Evolutionary conservation across 768 basidiomycete species (phyloP).

Genomic region (Boletus tylopilopsis): DNA sequence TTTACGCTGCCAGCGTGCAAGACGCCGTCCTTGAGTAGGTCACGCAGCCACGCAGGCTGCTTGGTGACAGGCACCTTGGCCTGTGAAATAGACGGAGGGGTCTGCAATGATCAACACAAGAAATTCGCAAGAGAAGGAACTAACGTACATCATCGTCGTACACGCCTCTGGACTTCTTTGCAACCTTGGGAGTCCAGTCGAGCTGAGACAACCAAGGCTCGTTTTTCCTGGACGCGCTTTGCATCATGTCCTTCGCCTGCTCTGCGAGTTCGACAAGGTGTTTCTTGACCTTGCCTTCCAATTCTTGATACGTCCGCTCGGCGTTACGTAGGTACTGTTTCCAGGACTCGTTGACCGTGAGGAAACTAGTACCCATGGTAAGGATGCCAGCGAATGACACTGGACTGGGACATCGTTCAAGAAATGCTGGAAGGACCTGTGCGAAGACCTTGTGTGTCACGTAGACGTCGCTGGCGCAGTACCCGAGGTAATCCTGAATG

Average conservation of each 20-base stretch:
- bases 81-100: neutral
- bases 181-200: slow-evolving; percentile 91
- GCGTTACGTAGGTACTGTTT: slow-evolving; percentile 75
- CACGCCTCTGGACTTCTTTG: slow-evolving; percentile 65
- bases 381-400: slow-evolving; percentile 89
- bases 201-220: slow-evolving; percentile 88
- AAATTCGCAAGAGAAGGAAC: neutral
- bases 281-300: slow-evolving; percentile 59
- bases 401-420: slow-evolving; percentile 82
- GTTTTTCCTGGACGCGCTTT: slow-evolving; percentile 53
- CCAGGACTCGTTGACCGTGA: slow-evolving; percentile 91
- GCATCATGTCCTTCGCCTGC: slow-evolving; percentile 47
- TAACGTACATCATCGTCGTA: slow-evolving; percentile 23
- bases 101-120: slow-evolving; percentile 6
- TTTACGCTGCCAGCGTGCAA: slow-evolving; percentile 35
- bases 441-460: slow-evolving; percentile 81
- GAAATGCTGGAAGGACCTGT: slow-evolving; percentile 76
- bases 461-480: slow-evolving; percentile 82
- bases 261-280: slow-evolving; percentile 68
- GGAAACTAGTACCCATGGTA: slow-evolving; percentile 87
- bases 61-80: neutral
- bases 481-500: slow-evolving; percentile 71
- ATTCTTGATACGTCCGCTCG: slow-evolving; percentile 67
- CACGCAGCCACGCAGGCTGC: slow-evolving; percentile 57
- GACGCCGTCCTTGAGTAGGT: slow-evolving; percentile 42